phyloP scores from a whole-genome alignment of 129 eudicot species.

The Centaurea solstitialis region DNA sequence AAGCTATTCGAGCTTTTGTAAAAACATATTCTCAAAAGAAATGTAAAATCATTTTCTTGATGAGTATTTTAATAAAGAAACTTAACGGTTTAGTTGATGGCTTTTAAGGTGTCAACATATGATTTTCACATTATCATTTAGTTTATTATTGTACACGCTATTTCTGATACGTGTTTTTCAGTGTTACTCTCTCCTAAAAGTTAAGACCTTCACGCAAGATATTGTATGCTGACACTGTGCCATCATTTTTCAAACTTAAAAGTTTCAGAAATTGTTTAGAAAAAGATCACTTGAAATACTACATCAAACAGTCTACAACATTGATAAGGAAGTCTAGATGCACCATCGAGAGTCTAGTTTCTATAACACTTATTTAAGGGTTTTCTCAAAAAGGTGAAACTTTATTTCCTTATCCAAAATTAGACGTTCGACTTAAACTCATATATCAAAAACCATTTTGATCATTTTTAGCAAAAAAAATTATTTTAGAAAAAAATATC shows the following conservation, averaged over 20 bases:
- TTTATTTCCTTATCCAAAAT: neutral
- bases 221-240: neutral
- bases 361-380: no score
- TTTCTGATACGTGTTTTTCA: neutral
- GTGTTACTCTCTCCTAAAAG: neutral
- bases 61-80: no score
- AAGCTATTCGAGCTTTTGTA: neutral
- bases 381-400: neutral
- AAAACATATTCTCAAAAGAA: neutral
- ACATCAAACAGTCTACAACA: no score
- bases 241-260: neutral
- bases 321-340: neutral
- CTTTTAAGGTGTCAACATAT: neutral
- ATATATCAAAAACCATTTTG: neutral
- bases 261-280: neutral
- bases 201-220: neutral
- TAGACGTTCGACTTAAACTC: neutral
- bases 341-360: no score
- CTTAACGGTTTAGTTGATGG: neutral
- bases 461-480: no score
- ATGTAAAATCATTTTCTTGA: neutral
- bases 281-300: neutral
- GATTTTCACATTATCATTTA: neutral
- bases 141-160: neutral
- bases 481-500: no score